These are phyloP conservation scores for Malassezia sympodialis DNA, from an alignment of 1,284 basidiomycete genomes.

Conservation along the genomic window DNA sequence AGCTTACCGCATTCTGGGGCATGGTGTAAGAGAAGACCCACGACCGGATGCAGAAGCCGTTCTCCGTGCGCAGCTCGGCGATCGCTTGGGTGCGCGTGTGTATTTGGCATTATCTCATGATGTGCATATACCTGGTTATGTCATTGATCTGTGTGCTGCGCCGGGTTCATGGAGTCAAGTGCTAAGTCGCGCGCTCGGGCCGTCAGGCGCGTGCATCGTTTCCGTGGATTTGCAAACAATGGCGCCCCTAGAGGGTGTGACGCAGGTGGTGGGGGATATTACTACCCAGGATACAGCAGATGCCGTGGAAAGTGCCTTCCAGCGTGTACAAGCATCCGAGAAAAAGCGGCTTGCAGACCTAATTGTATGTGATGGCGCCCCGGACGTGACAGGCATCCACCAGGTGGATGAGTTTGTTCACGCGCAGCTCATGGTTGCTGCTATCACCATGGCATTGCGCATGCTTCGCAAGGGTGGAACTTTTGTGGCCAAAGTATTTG, in stretches of 20 bases:
- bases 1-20: background rate
- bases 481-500: slow-evolving; percentile 57
- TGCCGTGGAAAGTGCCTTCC: slow-evolving; percentile 52
- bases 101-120: background rate
- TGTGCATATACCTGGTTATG: slow-evolving; percentile 32
- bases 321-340: background rate
- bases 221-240: slow-evolving; percentile 56
- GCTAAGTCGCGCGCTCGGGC: slow-evolving; percentile 39
- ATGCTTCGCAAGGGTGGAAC: slow-evolving; percentile 53
- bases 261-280: slow-evolving; percentile 55
- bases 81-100: background rate
- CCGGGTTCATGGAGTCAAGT: slow-evolving; percentile 52
- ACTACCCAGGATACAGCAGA: slow-evolving; percentile 53
- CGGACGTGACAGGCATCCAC: slow-evolving; percentile 57
- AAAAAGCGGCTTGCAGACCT: slow-evolving; percentile 46
- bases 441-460: slow-evolving; percentile 53
- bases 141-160: slow-evolving; percentile 56
- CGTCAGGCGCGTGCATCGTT: slow-evolving; percentile 48
- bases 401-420: slow-evolving; percentile 56
- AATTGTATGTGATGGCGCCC: slow-evolving; percentile 57
- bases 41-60: background rate
- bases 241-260: slow-evolving; percentile 54
- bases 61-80: background rate
- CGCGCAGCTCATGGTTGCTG: slow-evolving; percentile 54
- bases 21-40: background rate